Conservation (phyloP, 2,329 filamentous ascomycete species). For the Penicillium decumbens region DNA sequence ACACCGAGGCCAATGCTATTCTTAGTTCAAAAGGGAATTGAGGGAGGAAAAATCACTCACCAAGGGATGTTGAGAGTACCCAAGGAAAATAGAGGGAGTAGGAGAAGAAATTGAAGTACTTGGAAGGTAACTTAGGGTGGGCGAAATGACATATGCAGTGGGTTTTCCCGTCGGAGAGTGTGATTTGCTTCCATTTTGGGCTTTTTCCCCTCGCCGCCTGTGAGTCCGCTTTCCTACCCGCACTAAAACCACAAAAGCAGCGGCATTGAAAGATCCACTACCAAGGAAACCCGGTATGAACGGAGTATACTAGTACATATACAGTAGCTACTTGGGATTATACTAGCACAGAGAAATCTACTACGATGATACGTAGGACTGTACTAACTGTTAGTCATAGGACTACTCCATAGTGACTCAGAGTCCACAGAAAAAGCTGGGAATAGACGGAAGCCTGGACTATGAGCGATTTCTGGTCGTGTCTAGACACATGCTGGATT, state of each 20-base stretch:
- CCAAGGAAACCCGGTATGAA: neutral
- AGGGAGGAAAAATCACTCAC: conserved; percentile 12
- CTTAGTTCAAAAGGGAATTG: neutral
- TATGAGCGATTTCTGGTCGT: conserved; percentile 11
- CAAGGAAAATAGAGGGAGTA: conserved; percentile 1
- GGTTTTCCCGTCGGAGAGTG: neutral
- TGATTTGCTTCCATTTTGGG: neutral
- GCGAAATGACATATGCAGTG: neutral
- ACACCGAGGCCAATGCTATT: neutral
- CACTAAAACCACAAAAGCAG: neutral
- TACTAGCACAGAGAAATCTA: too few relatives aligned
- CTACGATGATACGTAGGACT: neutral
- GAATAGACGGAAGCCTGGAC: neutral
- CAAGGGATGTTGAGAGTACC: neutral
- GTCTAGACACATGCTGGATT: neutral
- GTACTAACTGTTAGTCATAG: neutral
- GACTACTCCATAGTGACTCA: neutral
- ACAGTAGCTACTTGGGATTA: neutral
- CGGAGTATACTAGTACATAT: neutral
- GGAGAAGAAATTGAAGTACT: neutral
- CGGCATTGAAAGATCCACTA: neutral
- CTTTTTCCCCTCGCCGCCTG: neutral
- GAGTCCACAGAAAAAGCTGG: neutral
- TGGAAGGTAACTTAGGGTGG: neutral
- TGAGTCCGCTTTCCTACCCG: neutral